A percentile compares a stretch with the other conserved stretches of the same genome.
phyloP scores from a whole-genome alignment of 139 green algal species.

The Closterium sp. region DNA sequence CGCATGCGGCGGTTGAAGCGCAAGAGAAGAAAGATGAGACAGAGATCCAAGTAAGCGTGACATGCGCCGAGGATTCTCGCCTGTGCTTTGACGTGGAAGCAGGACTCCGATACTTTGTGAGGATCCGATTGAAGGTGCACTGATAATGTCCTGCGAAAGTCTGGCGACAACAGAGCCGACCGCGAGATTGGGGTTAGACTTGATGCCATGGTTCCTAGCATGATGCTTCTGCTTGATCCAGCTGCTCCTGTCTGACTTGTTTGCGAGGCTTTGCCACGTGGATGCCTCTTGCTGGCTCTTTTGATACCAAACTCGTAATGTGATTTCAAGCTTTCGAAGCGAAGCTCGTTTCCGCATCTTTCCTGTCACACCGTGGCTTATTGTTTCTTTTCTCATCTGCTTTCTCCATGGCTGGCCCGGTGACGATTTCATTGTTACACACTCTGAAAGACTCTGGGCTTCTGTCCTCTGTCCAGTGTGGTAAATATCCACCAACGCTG shows the following conservation, averaged over 20 bases:
- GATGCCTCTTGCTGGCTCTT: neutral
- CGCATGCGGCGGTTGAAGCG: conserved; percentile 65
- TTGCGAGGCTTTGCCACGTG: neutral
- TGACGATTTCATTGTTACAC: neutral
- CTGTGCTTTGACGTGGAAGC: neutral
- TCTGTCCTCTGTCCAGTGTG: neutral
- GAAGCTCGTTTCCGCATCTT: neutral
- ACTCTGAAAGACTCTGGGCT: neutral
- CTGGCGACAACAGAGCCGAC: neutral
- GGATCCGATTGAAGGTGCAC: neutral
- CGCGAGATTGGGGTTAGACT: neutral
- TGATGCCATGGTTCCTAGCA: neutral
- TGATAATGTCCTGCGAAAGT: neutral
- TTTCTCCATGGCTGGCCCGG: neutral
- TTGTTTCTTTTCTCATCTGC: neutral
- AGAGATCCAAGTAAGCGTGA: conserved; percentile 62
- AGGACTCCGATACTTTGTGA: neutral
- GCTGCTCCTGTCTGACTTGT: neutral
- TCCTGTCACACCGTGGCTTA: neutral
- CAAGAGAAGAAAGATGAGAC: conserved; percentile 68
- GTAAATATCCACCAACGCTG: neutral
- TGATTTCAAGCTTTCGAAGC: neutral
- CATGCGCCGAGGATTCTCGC: neutral
- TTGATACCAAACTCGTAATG: neutral
- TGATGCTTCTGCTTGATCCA: neutral